These are phyloP conservation scores for Amorphotheca resinae DNA, from an alignment of 495 filamentous ascomycete genomes.

Conservation along the genomic window DNA sequence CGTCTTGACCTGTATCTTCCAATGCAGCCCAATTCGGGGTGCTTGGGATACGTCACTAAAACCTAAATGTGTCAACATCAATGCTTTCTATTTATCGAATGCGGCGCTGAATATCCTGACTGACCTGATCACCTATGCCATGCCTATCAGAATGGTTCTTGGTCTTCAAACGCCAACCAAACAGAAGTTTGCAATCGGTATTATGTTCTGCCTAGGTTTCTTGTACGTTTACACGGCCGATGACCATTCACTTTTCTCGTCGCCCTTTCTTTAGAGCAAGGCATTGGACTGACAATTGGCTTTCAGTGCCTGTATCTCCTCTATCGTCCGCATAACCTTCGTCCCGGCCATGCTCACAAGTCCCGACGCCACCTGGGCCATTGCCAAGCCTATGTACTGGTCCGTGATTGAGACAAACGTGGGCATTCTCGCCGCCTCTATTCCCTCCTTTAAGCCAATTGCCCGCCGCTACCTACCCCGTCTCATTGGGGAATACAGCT, in stretches of 20 bases:
- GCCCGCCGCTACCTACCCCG: conserved; percentile 2
- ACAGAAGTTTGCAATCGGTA: not conserved
- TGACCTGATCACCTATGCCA: not conserved
- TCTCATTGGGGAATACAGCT: conserved; percentile 2
- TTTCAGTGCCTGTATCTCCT: not conserved
- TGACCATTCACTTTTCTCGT: not conserved
- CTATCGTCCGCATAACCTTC: conserved; percentile 1
- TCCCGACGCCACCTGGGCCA: not conserved
- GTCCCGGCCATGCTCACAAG: conserved; percentile 1
- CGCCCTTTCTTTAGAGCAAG: too few species aligned
- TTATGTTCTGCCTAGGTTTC: not conserved
- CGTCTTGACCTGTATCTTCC: not conserved
- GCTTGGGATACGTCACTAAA: not conserved
- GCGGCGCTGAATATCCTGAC: not conserved
- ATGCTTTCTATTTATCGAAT: not conserved
- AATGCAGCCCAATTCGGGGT: not conserved
- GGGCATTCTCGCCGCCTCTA: conserved; percentile 1
- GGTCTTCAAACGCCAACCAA: not conserved
- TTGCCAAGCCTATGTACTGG: conserved; percentile 2
- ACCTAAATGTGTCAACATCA: not conserved
- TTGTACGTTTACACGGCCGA: not conserved
- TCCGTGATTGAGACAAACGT: conserved; percentile 4
- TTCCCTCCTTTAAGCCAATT: conserved; percentile 5
- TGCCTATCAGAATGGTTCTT: too few species aligned
- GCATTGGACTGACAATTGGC: too few species aligned